Evolutionary conservation across 2,329 filamentous ascomycete genomes (phyloP).

Genomic region (Xylariaceae sp.): DNA sequence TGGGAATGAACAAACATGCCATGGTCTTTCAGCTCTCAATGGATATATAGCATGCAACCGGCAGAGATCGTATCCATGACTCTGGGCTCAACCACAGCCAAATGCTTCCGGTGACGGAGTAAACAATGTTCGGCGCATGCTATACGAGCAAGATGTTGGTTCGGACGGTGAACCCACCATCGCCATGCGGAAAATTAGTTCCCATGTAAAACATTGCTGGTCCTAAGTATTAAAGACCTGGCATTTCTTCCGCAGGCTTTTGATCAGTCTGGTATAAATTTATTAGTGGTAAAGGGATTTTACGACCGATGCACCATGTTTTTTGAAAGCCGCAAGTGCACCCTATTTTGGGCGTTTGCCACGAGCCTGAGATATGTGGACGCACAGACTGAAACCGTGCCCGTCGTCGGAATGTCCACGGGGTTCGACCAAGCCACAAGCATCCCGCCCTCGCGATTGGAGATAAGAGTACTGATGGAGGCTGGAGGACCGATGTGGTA

Average conservation of each 20-base stretch:
- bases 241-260: background rate
- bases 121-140: background rate
- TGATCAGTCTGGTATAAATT: background rate
- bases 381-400: conserved; percentile 13
- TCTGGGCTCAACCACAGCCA: too few species aligned
- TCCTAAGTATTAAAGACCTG: too few species aligned
- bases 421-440: conserved; percentile 30
- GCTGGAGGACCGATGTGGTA: conserved; percentile 26
- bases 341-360: conserved; percentile 8
- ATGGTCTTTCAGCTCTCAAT: too few species aligned
- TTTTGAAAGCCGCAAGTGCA: background rate
- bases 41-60: too few species aligned
- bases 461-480: conserved; percentile 42
- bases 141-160: background rate
- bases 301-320: conserved; percentile 5
- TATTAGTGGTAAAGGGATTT: too few species aligned
- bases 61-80: too few species aligned
- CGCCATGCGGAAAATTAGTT: background rate
- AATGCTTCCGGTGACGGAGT: too few species aligned
- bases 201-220: too few species aligned
- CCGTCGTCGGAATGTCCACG: conserved; percentile 24
- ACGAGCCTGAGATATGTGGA: conserved; percentile 4
- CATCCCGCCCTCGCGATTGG: conserved; percentile 39
- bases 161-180: background rate
- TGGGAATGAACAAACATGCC: too few species aligned